Conservation (phyloP, 148 eudicot species). For the Polygonum aviculare region DNA sequence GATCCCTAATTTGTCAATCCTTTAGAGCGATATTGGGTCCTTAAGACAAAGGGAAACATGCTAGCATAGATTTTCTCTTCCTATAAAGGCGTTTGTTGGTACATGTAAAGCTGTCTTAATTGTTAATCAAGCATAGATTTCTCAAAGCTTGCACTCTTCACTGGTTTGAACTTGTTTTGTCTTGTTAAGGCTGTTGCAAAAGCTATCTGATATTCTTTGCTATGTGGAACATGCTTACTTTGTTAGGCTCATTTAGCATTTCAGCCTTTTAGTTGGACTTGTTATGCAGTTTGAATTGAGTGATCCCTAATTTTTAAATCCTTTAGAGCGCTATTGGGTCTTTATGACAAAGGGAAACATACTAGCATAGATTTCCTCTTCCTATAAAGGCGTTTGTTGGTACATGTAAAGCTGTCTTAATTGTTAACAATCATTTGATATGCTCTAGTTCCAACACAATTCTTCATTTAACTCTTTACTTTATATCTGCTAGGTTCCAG, state of each 20-base stretch:
- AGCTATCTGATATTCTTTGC: neutral
- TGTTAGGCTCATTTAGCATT: too few relatives aligned
- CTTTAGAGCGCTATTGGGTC: neutral
- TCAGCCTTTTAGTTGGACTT: neutral
- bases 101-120: neutral
- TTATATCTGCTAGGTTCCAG: constrained; percentile 17
- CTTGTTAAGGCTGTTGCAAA: neutral
- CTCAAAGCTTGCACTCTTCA: neutral
- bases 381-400: neutral
- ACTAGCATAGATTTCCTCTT: neutral
- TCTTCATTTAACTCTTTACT: neutral
- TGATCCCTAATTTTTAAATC: neutral
- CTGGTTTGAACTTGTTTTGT: neutral
- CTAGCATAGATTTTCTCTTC: neutral
- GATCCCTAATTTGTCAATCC: neutral
- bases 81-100: neutral
- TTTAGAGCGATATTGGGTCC: neutral
- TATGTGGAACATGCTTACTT: neutral
- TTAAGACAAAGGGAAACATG: neutral
- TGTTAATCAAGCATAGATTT: neutral
- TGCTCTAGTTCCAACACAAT: neutral
- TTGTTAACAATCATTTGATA: neutral
- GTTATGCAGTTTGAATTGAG: neutral
- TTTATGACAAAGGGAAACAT: neutral
- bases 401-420: neutral